Percentiles rank a stretch among this genome's conserved stretches.
Evolutionary conservation across 177 flowering plant genomes (phyloP).

Genomic region (Telopea speciosissima): DNA sequence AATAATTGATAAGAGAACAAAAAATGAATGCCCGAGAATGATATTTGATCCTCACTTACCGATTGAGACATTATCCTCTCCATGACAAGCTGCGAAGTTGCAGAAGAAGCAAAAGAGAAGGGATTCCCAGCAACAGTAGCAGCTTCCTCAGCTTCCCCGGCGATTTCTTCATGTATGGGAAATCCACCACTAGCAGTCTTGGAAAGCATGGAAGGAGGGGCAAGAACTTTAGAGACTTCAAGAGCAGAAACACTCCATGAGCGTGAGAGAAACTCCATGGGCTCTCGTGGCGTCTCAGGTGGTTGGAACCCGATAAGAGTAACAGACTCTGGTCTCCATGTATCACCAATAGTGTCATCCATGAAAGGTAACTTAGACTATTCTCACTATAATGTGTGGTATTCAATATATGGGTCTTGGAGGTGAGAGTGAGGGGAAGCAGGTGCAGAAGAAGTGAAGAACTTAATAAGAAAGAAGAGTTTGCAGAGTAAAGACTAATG

Average conservation of each 20-base stretch:
- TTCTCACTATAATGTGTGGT: too few species aligned
- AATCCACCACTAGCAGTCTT: constrained; percentile 9
- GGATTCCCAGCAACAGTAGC: constrained; percentile 32
- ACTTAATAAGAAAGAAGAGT: not conserved
- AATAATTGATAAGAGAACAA: too few species aligned
- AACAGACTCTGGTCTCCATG: constrained; percentile 17
- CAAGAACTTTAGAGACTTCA: constrained; percentile 65
- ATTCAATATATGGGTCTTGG: too few species aligned
- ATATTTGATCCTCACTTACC: constrained; percentile 23
- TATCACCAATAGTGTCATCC: constrained; percentile 15
- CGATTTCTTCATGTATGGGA: constrained; percentile 32
- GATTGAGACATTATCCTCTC: constrained; percentile 85
- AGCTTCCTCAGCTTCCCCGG: constrained; percentile 34
- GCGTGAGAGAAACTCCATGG: constrained; percentile 93
- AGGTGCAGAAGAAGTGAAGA: not conserved
- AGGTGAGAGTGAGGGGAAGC: too few species aligned
- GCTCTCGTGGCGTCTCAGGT: constrained; percentile 71
- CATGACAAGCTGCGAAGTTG: constrained; percentile 70
- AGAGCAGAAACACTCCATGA: constrained; percentile 92
- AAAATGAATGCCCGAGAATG: not conserved
- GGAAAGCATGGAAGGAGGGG: constrained; percentile 23
- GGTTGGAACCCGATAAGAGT: constrained; percentile 25
- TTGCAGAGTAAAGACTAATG: too few species aligned
- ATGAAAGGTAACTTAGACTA: not conserved
- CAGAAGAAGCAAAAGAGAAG: constrained; percentile 60